Conservation (phyloP, 352 stramenopile species). For the Pythium insidiosum region DNA sequence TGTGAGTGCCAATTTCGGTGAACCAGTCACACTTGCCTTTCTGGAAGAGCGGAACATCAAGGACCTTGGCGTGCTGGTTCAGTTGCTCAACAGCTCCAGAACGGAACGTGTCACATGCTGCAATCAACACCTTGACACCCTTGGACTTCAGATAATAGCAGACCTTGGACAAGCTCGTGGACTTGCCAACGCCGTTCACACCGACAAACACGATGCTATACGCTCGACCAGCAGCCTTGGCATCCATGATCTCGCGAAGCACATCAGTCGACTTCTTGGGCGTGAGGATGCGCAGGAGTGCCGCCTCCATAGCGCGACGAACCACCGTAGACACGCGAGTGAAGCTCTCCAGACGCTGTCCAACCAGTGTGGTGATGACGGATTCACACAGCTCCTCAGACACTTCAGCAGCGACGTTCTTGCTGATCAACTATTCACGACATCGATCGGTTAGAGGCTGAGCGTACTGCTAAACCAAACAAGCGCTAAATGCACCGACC, state of each 20-base stretch:
- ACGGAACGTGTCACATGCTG: constrained; percentile 98
- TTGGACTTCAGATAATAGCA: constrained; percentile 99
- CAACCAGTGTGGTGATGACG: constrained; percentile 91
- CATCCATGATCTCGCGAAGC: constrained; percentile 89
- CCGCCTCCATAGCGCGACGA: constrained; percentile 91
- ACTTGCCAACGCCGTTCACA: constrained; percentile 99
- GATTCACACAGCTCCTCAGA: constrained; percentile 92
- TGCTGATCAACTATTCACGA: constrained; percentile 87
- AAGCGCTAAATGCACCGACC: constrained; percentile 20
- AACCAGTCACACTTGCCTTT: constrained; percentile 39
- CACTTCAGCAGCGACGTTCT: constrained; percentile 97
- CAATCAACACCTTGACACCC: constrained; percentile 93
- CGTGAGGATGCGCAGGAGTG: constrained; percentile 92
- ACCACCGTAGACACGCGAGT: constrained; percentile 89
- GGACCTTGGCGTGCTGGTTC: constrained; percentile 94
- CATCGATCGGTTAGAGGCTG: not conserved
- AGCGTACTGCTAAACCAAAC: not conserved
- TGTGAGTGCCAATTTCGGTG: not conserved
- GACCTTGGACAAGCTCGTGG: constrained; percentile 98
- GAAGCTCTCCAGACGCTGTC: constrained; percentile 94
- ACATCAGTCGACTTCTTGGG: constrained; percentile 95
- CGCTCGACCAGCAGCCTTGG: constrained; percentile 78
- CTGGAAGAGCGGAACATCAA: constrained; percentile 96
- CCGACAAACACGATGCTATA: constrained; percentile 99
- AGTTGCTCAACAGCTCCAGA: constrained; percentile 98